A percentile compares a stretch with the other conserved stretches of the same genome.
phyloP scores from a whole-genome alignment of 352 stramenopile species.

The Globisporangium lucens region DNA sequence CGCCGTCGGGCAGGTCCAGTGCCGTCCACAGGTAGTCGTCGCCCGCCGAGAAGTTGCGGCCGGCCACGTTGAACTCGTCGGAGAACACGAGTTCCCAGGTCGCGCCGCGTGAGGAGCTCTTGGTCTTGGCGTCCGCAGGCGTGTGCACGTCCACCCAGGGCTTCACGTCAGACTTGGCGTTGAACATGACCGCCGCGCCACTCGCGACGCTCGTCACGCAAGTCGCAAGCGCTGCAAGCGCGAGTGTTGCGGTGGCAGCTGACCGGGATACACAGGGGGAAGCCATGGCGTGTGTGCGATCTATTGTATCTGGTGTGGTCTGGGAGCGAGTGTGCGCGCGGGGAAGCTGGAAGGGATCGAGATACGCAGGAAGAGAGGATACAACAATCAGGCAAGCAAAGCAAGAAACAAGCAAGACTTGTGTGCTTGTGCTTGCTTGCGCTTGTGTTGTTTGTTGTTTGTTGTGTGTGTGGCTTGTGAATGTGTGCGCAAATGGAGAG shows the following conservation, averaged over 20 bases:
- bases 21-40: conserved; percentile 60
- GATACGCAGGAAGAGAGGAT: not conserved
- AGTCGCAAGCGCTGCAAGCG: not conserved
- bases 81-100: conserved; percentile 68
- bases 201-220: not conserved
- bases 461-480: not conserved
- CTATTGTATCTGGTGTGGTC: not conserved
- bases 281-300: not conserved
- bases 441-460: not conserved
- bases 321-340: not conserved
- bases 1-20: conserved; percentile 35
- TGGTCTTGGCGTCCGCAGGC: conserved; percentile 8
- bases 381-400: not conserved
- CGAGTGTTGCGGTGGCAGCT: not conserved
- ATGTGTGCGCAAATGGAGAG: not conserved
- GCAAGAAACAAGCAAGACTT: not conserved
- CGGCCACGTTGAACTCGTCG: conserved; percentile 66
- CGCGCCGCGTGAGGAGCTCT: conserved; percentile 40
- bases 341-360: not conserved
- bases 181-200: conserved; percentile 5
- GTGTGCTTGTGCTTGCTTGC: not conserved
- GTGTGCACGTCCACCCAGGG: conserved; percentile 25
- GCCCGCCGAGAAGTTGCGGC: conserved; percentile 71
- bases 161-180: conserved; percentile 18
- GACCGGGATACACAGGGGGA: not conserved